These are phyloP conservation scores for Urostyla sp. DNA, from an alignment of 73 alveolate species.

Conservation along the genomic window DNA sequence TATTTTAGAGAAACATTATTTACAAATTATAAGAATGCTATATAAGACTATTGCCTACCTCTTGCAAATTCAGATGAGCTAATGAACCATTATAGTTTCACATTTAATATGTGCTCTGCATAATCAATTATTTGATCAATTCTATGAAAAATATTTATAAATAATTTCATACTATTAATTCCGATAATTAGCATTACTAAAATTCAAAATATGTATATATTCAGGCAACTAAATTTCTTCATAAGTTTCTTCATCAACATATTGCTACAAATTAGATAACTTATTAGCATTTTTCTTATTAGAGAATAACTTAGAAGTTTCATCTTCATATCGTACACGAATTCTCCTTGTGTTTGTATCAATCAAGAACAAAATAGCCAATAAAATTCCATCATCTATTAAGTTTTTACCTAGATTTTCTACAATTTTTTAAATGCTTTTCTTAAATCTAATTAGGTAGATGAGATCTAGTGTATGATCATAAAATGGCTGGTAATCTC, in stretches of 20 bases:
- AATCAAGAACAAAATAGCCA: conserved; percentile 14
- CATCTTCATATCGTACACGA: neutral
- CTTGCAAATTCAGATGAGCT: conserved; percentile 12
- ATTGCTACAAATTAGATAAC: neutral
- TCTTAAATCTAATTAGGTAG: conserved; percentile 20
- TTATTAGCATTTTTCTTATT: neutral
- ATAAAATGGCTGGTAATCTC: conserved; percentile 25
- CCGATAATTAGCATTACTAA: conserved; percentile 15
- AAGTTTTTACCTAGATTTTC: conserved; percentile 33
- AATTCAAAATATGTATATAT: neutral
- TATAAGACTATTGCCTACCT: conserved; percentile 12
- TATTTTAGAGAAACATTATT: neutral
- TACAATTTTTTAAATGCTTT: conserved; percentile 21
- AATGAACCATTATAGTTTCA: conserved; percentile 39
- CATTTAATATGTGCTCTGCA: neutral
- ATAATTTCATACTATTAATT: neutral
- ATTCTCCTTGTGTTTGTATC: conserved; percentile 18
- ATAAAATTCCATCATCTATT: conserved; percentile 29
- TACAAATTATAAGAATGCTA: neutral
- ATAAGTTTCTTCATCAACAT: neutral
- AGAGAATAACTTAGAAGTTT: neutral
- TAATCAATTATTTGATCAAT: conserved; percentile 9
- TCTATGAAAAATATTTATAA: neutral
- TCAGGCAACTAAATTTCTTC: conserved; percentile 32
- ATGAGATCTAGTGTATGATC: conserved; percentile 14